Evolutionary conservation across 345 rosid species (phyloP), one percentile per base, ranked within the genome.

Genomic region (Moricandia arvensis): DNA sequence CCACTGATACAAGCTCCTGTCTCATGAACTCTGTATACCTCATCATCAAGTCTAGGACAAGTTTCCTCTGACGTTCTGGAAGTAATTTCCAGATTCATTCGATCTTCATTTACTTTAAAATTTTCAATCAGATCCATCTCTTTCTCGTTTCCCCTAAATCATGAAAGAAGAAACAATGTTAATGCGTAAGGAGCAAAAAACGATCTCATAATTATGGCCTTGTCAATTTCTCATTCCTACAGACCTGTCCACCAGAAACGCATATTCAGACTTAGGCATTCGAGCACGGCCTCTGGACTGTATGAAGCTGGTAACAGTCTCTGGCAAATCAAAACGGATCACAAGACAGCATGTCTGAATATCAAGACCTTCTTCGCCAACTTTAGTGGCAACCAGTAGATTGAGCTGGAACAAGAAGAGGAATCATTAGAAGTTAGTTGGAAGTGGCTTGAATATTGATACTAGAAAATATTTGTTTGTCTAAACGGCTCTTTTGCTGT

Each of bases 251-350:
- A 91, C 97, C 73, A 94, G 81, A 84, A 94, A 94, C 59, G 90
- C 97, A 85, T 93, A 93, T 85, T 93, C 96, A 67, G 98, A 93
- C 73, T 86, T 86, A 62, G 94, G 89, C 98, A 91, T 91, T 69
- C 98, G 83, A 59, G 97, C 98, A 29, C 98, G 97, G 8, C 98
- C 98, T 85, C 98, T 87, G 13, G 98, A 94, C 85, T 94, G 98
- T 73, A 91, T 94, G 83, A 94, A 94, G 87, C 98, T 94, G 59
- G 96, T 78, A 49, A 91, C 95, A 73, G 93, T 88, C 86, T 94
- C 96, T 57, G 98, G 98, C 80, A 91, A 91, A 86, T 94, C 98
- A 77, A 88, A 94, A 53, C 97, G 89, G 71, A 94, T 81, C 73
- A 91, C 98, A 60, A 94, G 98, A 80, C 98, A 91, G 86, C 98